phyloP scores from a whole-genome alignment of 495 filamentous ascomycete genomes.

The Talaromyces adpressus region DNA sequence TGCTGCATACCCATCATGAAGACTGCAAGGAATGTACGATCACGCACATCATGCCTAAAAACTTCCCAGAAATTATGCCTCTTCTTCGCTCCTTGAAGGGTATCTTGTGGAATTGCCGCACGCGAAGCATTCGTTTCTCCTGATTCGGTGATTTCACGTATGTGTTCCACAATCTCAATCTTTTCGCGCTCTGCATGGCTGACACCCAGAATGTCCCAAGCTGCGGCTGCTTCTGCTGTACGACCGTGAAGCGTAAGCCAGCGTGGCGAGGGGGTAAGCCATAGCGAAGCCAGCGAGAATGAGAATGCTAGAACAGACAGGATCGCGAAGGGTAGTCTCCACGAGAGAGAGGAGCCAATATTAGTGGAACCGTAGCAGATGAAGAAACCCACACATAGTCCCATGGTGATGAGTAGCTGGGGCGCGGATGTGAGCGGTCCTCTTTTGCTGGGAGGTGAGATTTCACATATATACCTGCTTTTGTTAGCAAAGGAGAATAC shows the following conservation, averaged over 20 bases:
- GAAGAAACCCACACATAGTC: conserved; percentile 51
- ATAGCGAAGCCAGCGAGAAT: conserved; percentile 26
- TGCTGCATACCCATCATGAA: conserved; percentile 42
- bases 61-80: conserved; percentile 17
- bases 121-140: neutral
- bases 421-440: conserved; percentile 48
- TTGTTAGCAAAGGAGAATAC: neutral
- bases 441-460: conserved; percentile 44
- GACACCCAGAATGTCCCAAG: conserved; percentile 41
- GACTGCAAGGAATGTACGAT: conserved; percentile 29
- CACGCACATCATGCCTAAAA: conserved; percentile 34
- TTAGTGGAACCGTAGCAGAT: conserved; percentile 52
- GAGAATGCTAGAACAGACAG: conserved; percentile 34
- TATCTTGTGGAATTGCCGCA: neutral
- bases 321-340: conserved; percentile 48
- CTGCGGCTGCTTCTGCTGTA: conserved; percentile 24
- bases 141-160: neutral
- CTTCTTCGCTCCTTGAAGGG: neutral
- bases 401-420: conserved; percentile 47
- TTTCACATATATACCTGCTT: conserved; percentile 52
- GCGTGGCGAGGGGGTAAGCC: conserved; percentile 40
- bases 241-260: conserved; percentile 39
- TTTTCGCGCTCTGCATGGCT: conserved; percentile 45
- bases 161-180: conserved; percentile 26
- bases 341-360: conserved; percentile 45